Conservation (phyloP, 78 protist species). For the Dictyostelium firmibasis region DNA sequence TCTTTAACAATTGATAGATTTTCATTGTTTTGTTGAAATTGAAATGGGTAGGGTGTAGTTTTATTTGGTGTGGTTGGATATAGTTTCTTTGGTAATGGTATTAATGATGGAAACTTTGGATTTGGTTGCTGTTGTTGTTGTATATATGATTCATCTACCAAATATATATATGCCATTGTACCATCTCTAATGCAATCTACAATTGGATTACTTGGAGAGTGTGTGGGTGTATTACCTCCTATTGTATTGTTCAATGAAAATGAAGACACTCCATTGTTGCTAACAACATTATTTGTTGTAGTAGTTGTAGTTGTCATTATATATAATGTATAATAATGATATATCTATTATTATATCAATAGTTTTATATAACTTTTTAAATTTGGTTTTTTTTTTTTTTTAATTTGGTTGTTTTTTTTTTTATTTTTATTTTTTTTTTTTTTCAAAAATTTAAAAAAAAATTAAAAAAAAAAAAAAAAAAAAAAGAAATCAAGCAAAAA, state of each 20-base stretch:
- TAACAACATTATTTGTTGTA: not conserved
- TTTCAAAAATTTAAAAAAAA: too few relatives aligned
- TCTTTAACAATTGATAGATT: constrained; percentile 34
- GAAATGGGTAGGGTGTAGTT: constrained; percentile 23
- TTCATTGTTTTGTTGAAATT: constrained; percentile 7
- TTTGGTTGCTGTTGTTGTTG: not conserved
- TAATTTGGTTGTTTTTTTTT: too few relatives aligned
- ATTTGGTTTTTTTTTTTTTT: not conserved
- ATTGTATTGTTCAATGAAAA: not conserved
- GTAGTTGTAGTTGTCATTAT: not conserved
- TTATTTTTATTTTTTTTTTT: too few relatives aligned
- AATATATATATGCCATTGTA: constrained; percentile 61
- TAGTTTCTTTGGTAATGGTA: not conserved
- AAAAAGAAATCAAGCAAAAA: too few relatives aligned
- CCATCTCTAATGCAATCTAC: constrained; percentile 53
- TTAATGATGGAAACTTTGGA: not conserved
- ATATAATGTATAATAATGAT: too few relatives aligned
- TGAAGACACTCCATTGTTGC: not conserved
- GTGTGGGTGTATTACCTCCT: not conserved
- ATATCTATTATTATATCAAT: too few relatives aligned
- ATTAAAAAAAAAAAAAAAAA: not conserved
- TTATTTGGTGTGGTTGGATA: constrained; percentile 3
- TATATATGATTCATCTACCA: constrained; percentile 22
- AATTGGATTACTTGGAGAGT: not conserved
- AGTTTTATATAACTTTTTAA: not conserved